phyloP scores from a whole-genome alignment of 495 filamentous ascomycete genomes.

The Corynascus novoguineensis region DNA sequence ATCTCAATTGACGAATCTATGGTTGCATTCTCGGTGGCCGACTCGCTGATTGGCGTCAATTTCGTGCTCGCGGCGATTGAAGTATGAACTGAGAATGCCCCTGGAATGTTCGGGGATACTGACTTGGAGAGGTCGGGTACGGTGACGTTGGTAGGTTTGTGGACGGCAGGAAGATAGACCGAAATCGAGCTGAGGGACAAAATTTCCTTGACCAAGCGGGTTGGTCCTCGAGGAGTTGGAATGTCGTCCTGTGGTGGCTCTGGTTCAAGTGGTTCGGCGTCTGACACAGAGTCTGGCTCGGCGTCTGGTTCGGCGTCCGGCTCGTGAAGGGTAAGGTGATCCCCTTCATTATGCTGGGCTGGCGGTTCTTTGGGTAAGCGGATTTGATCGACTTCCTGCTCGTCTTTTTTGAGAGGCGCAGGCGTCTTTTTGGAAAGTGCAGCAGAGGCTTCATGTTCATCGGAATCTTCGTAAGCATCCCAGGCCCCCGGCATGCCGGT shows the following conservation, averaged over 20 bases:
- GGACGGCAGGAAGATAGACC: slow-evolving; percentile 40
- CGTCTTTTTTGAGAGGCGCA: background rate
- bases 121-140: slow-evolving; percentile 29
- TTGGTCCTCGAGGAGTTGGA: slow-evolving; percentile 43
- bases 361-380: background rate
- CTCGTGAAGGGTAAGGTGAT: no score
- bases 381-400: background rate
- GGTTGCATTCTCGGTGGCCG: slow-evolving; percentile 5
- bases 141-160: slow-evolving; percentile 33
- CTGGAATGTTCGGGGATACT: slow-evolving; percentile 46
- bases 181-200: slow-evolving; percentile 38
- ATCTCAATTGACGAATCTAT: slow-evolving; percentile 46
- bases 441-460: background rate
- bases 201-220: slow-evolving; percentile 45
- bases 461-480: slow-evolving; percentile 38
- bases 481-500: slow-evolving; percentile 56
- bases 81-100: slow-evolving; percentile 52
- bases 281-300: no score
- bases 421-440: background rate
- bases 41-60: slow-evolving; percentile 7
- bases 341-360: no score
- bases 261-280: background rate
- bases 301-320: no score
- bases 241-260: slow-evolving; percentile 31
- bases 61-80: slow-evolving; percentile 22